Percentiles rank a stretch among this genome's conserved stretches.
Evolutionary conservation across 129 eudicot species (phyloP).

Genomic region (Artemisia argyi): DNA sequence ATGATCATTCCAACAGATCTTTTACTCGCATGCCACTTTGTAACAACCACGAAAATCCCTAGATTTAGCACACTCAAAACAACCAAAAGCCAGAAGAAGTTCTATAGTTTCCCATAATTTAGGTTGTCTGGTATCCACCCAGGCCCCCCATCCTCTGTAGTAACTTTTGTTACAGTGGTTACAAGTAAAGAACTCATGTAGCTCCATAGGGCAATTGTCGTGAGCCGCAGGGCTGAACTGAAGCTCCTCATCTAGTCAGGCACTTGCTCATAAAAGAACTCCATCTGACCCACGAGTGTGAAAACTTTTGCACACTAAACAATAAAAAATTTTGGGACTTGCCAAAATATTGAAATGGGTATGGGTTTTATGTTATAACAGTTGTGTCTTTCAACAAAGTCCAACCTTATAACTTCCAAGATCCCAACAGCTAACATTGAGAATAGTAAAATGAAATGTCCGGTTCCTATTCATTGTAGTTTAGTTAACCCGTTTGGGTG

Average conservation of each 20-base stretch:
- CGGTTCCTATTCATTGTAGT: constrained; percentile 77
- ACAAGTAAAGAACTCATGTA: constrained; percentile 57
- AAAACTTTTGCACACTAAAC: constrained; percentile 72
- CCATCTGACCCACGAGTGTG: constrained; percentile 54
- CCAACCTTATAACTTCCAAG: constrained; percentile 49
- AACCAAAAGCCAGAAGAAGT: constrained; percentile 55
- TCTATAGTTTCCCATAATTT: constrained; percentile 45
- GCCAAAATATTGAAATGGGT: constrained; percentile 62
- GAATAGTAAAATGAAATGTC: constrained; percentile 55
- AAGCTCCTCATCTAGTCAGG: constrained; percentile 72
- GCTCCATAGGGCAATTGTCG: constrained; percentile 53
- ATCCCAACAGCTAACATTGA: constrained; percentile 65
- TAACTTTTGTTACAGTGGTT: constrained; percentile 38
- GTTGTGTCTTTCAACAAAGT: constrained; percentile 42
- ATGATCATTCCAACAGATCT: constrained; percentile 28
- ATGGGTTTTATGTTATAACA: constrained; percentile 42
- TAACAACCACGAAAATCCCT: constrained; percentile 40
- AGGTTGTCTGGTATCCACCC: constrained; percentile 68
- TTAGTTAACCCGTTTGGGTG: constrained; percentile 63
- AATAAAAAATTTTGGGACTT: constrained; percentile 58
- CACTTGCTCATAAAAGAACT: constrained; percentile 61
- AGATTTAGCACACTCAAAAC: constrained; percentile 49
- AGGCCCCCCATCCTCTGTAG: constrained; percentile 44
- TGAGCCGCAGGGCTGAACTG: constrained; percentile 53
- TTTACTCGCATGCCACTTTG: constrained; percentile 45